Evolutionary conservation across 2,329 filamentous ascomycete genomes (phyloP).

Genomic region (Colletotrichum eleusines): DNA sequence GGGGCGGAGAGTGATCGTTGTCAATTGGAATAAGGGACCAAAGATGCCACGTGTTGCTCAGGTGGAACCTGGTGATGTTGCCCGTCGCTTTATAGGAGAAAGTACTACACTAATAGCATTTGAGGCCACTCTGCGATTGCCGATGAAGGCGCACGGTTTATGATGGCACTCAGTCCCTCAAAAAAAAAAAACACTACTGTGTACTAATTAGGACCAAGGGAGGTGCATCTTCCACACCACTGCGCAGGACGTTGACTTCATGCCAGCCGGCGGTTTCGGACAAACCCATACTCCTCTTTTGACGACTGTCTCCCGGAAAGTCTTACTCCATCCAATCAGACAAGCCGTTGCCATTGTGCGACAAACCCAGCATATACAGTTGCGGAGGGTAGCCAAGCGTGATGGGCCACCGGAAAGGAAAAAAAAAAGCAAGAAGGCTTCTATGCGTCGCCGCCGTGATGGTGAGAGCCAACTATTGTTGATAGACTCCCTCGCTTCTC

Average conservation of each 20-base stretch:
- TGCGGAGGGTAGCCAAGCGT: not conserved
- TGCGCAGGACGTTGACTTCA: not conserved
- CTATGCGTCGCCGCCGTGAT: not conserved
- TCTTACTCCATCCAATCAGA: not conserved
- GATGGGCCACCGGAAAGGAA: not conserved
- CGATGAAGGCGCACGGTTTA: not conserved
- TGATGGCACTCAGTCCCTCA: not conserved
- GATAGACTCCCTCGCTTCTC: not conserved
- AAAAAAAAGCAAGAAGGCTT: not conserved
- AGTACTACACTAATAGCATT: too few species aligned
- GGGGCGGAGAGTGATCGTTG: not conserved
- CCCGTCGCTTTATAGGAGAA: too few species aligned
- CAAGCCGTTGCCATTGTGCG: not conserved
- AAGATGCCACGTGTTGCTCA: not conserved
- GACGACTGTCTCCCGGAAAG: not conserved
- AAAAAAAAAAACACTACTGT: slow-evolving; percentile 1
- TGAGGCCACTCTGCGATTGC: not conserved
- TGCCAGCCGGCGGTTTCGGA: not conserved
- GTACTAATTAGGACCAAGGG: not conserved
- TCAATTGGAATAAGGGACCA: not conserved
- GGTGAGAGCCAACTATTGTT: not conserved
- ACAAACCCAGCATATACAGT: not conserved
- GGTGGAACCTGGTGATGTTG: not conserved
- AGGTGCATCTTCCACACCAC: not conserved
- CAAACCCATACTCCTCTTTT: not conserved